Conservation (phyloP, 2,329 filamentous ascomycete species). For the Colletotrichum musae region DNA sequence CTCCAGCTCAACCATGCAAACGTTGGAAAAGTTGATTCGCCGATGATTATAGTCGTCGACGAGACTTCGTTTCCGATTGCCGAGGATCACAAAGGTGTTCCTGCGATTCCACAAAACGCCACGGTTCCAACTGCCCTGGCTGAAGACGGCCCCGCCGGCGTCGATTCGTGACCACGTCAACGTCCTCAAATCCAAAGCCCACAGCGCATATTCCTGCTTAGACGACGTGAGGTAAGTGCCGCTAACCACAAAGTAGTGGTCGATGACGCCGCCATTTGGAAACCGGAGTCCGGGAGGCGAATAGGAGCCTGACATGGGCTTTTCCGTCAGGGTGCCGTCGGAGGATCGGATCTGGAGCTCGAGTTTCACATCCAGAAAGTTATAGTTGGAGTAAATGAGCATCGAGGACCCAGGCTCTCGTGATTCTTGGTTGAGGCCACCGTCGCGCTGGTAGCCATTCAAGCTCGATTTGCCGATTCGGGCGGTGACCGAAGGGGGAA, state of each 20-base stretch:
- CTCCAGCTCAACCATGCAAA: conserved; percentile 97
- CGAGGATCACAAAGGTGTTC: conserved; percentile 95
- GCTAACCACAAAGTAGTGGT: conserved; percentile 96
- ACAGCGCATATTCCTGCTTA: conserved; percentile 97
- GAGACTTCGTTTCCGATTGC: conserved; percentile 91
- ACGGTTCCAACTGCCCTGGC: conserved; percentile 97
- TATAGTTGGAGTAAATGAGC: conserved; percentile 99
- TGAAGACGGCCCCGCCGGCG: conserved; percentile 93
- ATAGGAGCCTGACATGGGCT: conserved; percentile 87
- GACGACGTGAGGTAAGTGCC: conserved; percentile 98
- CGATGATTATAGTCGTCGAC: conserved; percentile 99
- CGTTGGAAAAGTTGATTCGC: conserved; percentile 96
- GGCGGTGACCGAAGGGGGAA: conserved; percentile 76
- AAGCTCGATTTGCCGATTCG: conserved; percentile 75
- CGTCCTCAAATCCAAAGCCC: conserved; percentile 91
- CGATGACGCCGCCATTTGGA: conserved; percentile 94
- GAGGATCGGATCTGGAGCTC: conserved; percentile 90
- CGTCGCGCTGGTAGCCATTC: conserved; percentile 59
- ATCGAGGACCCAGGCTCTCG: conserved; percentile 78
- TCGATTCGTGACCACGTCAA: conserved; percentile 97
- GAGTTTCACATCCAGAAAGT: conserved; percentile 96
- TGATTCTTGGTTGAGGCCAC: conserved; percentile 66
- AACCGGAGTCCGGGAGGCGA: conserved; percentile 95
- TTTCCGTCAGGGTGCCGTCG: conserved; percentile 88
- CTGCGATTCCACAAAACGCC: conserved; percentile 93